These are phyloP conservation scores for Flaveria trinervia DNA, from an alignment of 129 eudicot genomes.

Conservation along the genomic window DNA sequence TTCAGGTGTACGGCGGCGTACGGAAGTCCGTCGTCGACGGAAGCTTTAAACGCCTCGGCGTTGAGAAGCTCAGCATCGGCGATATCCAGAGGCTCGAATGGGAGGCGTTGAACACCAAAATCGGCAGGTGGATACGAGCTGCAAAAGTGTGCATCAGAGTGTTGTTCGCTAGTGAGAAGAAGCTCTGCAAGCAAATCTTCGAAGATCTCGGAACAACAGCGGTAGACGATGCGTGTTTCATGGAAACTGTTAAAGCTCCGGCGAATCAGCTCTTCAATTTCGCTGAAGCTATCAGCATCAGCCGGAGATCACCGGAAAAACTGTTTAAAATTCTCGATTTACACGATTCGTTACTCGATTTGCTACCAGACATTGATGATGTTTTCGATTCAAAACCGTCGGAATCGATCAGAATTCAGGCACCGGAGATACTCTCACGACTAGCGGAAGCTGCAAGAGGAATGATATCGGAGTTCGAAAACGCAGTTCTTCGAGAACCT, in stretches of 20 bases:
- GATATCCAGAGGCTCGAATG: slow-evolving; percentile 67
- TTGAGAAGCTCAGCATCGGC: slow-evolving; percentile 48
- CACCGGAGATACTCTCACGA: slow-evolving; percentile 52
- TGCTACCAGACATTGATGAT: slow-evolving; percentile 49
- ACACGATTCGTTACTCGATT: slow-evolving; percentile 42
- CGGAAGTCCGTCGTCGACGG: slow-evolving; percentile 12
- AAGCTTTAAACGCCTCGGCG: slow-evolving; percentile 10
- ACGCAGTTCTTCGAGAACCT: slow-evolving; percentile 59
- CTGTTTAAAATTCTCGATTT: slow-evolving; percentile 64
- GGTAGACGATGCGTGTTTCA: slow-evolving; percentile 49
- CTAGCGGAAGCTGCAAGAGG: slow-evolving; percentile 73
- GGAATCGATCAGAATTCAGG: slow-evolving; percentile 54
- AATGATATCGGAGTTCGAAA: slow-evolving; percentile 65
- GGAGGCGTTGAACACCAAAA: slow-evolving; percentile 60
- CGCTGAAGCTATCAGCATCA: slow-evolving; percentile 67
- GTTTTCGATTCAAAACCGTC: slow-evolving; percentile 42
- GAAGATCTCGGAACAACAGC: slow-evolving; percentile 35
- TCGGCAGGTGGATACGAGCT: slow-evolving; percentile 66
- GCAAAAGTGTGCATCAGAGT: slow-evolving; percentile 55
- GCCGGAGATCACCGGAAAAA: slow-evolving; percentile 62
- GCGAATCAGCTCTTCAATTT: slow-evolving; percentile 61
- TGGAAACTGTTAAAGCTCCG: slow-evolving; percentile 58
- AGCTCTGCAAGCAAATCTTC: slow-evolving; percentile 53
- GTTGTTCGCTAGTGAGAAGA: slow-evolving; percentile 53
- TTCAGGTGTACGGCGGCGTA: slow-evolving; percentile 18